Base-by-base conservation (phyloP, 164 flowering plant genomes). In the Pachysandra terminalis region DNA sequence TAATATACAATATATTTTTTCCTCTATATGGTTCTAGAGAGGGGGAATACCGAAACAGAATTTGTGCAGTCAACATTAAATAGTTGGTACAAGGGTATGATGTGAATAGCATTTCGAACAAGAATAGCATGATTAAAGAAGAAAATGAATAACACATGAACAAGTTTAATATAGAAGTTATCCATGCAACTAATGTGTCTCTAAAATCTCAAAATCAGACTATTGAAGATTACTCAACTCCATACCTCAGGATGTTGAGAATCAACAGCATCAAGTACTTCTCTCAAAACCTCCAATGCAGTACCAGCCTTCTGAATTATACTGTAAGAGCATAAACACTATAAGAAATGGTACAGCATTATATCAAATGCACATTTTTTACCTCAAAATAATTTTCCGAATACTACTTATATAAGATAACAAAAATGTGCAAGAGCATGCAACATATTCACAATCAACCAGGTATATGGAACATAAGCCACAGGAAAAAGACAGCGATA, bases 241-340 rank as follows among this genome's bases (percentile, higher is more conserved):
- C 65, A 56, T 85, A 96, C 99, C 95, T 88, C 96, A 60, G 93
- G 89, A 81, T 84, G 68, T 64, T 80, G 91, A 71, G 77, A 61
- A 80, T 85, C 84, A 69, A 89, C 82, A 19, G 93, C 88, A 78
- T 88, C 88, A 67, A 96, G 86, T 57, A 96, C 98, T 60, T 93
- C 99, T 70, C 84, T 87, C 64, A 96, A 77, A 73, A 96, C 89
- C 74, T 96, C 97, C 69, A 90, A 65, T 51, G 93, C 89, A 77
- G 83, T 74, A 48, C 73, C 73, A 61, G 99, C 97, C 83, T 95
- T 95, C 67, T 87, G 83, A 74, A 95, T 86, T 66, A 92, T 83
- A 73, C 99, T 95, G 94, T 23, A 74, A 63, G 7, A 59, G 63
- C 45, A 67, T 3, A 61, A 62, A 60, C 23, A 49, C 16, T 57